phyloP scores from a whole-genome alignment of 257 asterid species.

The Solanum pennellii region DNA sequence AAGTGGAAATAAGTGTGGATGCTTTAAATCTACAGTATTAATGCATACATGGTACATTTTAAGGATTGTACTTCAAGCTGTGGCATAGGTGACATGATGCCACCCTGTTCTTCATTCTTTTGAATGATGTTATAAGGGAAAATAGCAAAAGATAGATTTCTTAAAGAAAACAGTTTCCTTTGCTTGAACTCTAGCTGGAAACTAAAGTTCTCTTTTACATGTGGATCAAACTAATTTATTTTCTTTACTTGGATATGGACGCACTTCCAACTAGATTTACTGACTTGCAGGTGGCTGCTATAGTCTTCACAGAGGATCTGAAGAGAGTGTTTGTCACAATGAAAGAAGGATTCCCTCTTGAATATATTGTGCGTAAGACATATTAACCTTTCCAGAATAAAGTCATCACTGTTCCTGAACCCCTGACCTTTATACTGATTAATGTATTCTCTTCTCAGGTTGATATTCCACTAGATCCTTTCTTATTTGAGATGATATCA shows the following conservation, averaged over 20 bases:
- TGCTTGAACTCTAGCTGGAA: neutral
- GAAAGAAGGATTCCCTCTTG: constrained; percentile 98
- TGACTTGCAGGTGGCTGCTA: constrained; percentile 66
- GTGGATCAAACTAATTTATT: neutral
- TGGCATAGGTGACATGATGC: neutral
- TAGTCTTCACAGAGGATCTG: constrained; percentile 95
- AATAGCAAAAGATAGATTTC: neutral
- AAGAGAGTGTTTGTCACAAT: constrained; percentile 81
- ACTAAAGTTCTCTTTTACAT: neutral
- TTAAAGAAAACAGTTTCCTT: neutral
- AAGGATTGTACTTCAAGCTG: neutral
- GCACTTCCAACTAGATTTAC: neutral
- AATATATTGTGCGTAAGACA: constrained; percentile 62
- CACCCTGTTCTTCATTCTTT: neutral
- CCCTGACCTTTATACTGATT: constrained; percentile 2
- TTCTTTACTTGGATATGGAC: neutral
- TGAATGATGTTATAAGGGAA: neutral
- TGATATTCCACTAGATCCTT: constrained; percentile 97
- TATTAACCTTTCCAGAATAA: neutral
- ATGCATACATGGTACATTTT: neutral
- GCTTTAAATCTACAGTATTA: neutral
- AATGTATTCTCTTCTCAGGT: constrained; percentile 40
- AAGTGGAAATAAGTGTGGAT: neutral
- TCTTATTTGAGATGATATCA: constrained; percentile 81
- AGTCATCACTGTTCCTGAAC: constrained; percentile 1